Evolutionary conservation across 768 basidiomycete species (phyloP), one percentile per base, ranked within the genome.

Genomic region (Gymnopilus dilepis): DNA sequence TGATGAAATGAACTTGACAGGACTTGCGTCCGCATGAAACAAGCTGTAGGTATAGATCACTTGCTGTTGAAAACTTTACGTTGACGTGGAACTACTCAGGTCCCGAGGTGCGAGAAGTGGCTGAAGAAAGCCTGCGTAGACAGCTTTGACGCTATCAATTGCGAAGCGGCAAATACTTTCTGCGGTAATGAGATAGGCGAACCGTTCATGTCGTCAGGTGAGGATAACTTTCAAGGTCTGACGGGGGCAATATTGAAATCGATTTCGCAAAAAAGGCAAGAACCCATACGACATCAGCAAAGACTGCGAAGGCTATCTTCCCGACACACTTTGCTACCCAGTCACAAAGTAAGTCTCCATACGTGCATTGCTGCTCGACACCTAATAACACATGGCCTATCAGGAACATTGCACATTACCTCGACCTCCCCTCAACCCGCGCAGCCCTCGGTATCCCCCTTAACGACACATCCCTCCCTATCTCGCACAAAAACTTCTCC

Each of bases 271-370:
- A 4, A 21, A 56, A 80, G 80, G 76, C 19, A 74, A 74, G 71
- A 87, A 87, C 69, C 85, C 83, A 0, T 92, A 93, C 65, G 90
- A 93, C 67, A 82, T 94, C 52, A 87, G 82, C 67, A 80, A 81
- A 66, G 70, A 77, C 30, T 91, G 89, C 60, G 80, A 82, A 59
- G 81, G 86, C 58, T 65, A 72, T 34, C 70, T 83, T 7, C 64
- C 53, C 0, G 80, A 80, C 2, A 79, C 78, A 0, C 77, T 88
- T 5, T 91, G 89, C 70, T 87, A 90, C 65, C 83, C 86, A 1
- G 73, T 85, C 13, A 86, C 78, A 6, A 70, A 62, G 76, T 77
- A 56, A 6, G 58, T 54, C 1, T 0, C n/a, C 7, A 37, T 22
- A 12, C 19, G 15, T 22, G 19, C 0, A 4, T n/a, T 42, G 45